These are phyloP conservation scores for Fusarium marasasianum DNA, from an alignment of 2,329 filamentous ascomycete genomes.

Conservation along the genomic window DNA sequence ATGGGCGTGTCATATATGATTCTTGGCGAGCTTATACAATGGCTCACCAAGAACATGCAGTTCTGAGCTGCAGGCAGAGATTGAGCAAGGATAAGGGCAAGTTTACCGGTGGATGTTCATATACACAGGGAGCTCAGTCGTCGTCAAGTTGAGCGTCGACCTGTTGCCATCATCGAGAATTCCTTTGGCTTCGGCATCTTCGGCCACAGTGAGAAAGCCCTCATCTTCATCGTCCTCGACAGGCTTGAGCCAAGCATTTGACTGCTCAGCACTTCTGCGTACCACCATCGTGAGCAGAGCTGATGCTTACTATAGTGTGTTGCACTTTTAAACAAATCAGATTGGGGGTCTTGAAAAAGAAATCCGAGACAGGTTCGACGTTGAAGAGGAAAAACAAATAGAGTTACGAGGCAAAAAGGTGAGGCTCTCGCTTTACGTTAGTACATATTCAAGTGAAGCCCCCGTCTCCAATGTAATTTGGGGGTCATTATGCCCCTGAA, in stretches of 20 bases:
- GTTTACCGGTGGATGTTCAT: constrained; percentile 45
- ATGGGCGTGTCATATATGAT: background rate
- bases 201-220: constrained; percentile 35
- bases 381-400: background rate
- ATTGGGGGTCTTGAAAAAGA: background rate
- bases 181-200: constrained; percentile 41
- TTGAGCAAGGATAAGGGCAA: constrained; percentile 11
- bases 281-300: constrained; percentile 25
- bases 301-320: background rate
- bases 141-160: constrained; percentile 37
- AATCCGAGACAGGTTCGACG: constrained; percentile 3
- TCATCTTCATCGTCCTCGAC: constrained; percentile 42
- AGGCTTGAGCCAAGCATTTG: constrained; percentile 39
- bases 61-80: background rate
- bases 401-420: background rate
- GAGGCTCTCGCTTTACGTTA: constrained; percentile 18
- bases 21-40: background rate
- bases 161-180: constrained; percentile 39
- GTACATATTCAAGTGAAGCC: constrained; percentile 6
- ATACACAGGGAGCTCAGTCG: constrained; percentile 39
- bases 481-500: constrained; percentile 29
- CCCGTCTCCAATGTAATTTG: constrained; percentile 25
- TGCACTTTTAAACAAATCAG: background rate
- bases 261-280: constrained; percentile 33
- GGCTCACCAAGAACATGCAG: background rate